Base-by-base conservation (phyloP, 192 early-diverging fungal genomes). In the Podila epicladia region DNA sequence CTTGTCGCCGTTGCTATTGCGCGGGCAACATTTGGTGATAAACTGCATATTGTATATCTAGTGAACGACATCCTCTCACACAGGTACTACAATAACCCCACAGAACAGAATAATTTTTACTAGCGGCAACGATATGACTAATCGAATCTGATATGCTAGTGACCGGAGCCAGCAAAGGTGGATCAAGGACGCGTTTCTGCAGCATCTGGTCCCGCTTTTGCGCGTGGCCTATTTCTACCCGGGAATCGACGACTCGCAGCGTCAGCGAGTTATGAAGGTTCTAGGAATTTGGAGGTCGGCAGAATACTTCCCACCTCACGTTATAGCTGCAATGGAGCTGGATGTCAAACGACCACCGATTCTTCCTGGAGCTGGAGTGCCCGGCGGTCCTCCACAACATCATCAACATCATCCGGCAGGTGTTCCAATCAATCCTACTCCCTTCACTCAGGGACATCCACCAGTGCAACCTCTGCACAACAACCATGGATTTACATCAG, bases 51-150 rank as follows among this genome's bases (percentile, higher is more conserved):
- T 22, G 69, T 89, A 19, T 89, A 89, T 53, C 82, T 89, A 20
- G 62, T 84, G 28, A 89, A 89, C 62, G 87, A 89, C 57, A 73
- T 89, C 20, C 67, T 89, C 26, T 87, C 84, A 22, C 84, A 89
- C 63, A 83, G 85, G 87, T 86, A 82, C 58, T 17, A n/a, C 26
- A 11, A 19, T 28, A 13, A 57, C 17, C 15, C 60, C 37, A 26
- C 17, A 22, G 22, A 35, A 55, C 4, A 29, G 48, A 29, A 32
- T 70, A 8, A 4, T 28, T 12, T 35, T 26, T 26, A 5, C 22
- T 28, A 11, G 55, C 22, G 22, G 26, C 26, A 58, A 50, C 15
- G 33, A 41, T 19, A 24, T 31, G 22, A 48, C n/a, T 19, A 63
- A 19, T 29, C 9, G 53, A 55, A 1, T 55, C n/a, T 55, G 53